Conservation (phyloP, 805 yeast genomes). For the Candida succiphila region DNA sequence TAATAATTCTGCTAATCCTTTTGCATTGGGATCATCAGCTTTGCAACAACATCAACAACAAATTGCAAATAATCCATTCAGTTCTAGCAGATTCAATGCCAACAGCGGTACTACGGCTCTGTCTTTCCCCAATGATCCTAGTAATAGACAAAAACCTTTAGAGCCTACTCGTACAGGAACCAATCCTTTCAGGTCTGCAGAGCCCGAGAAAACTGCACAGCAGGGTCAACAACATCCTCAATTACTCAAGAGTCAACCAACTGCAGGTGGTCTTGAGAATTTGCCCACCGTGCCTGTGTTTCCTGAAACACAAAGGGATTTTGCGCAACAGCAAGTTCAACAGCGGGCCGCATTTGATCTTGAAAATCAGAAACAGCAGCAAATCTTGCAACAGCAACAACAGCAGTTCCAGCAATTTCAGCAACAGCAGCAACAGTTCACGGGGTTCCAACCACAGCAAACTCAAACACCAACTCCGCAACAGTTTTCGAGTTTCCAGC, state of each 20-base stretch:
- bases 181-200: constrained; percentile 17
- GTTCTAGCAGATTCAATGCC: constrained; percentile 13
- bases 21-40: constrained; percentile 6
- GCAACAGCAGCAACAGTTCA: constrained; percentile 7
- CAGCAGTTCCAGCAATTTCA: constrained; percentile 10
- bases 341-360: constrained; percentile 11
- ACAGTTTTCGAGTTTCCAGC: background rate
- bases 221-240: constrained; percentile 5
- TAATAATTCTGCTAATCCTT: constrained; percentile 22
- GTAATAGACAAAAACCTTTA: background rate
- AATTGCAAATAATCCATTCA: constrained; percentile 18
- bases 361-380: constrained; percentile 10
- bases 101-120: background rate
- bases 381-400: constrained; percentile 7
- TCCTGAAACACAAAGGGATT: constrained; percentile 41
- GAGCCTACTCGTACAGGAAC: constrained; percentile 3
- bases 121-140: background rate
- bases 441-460: constrained; percentile 7
- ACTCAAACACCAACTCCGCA: constrained; percentile 1
- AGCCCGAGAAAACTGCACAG: constrained; percentile 6
- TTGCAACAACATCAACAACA: constrained; percentile 2
- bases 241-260: constrained; percentile 36
- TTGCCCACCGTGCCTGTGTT: constrained; percentile 60
- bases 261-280: constrained; percentile 67
- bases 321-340: constrained; percentile 10